A percentile compares a stretch with the other conserved stretches of the same genome.
Evolutionary conservation across 2,329 filamentous ascomycete species (phyloP).

Genomic region (Tolypocladium pustulatum): DNA sequence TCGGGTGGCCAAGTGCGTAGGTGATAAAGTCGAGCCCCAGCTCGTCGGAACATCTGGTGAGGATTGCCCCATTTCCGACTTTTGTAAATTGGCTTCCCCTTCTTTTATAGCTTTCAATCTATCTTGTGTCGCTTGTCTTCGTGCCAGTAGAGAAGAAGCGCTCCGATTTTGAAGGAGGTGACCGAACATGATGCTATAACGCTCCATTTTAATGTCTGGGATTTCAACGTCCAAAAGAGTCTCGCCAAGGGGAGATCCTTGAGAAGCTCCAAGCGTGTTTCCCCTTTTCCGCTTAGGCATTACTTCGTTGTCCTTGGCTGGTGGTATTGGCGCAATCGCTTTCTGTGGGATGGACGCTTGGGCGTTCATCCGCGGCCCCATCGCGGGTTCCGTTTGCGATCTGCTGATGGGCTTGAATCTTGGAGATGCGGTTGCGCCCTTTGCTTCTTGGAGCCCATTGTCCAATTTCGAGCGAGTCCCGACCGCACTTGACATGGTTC

Average conservation of each 20-base stretch:
- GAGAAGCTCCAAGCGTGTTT: background rate
- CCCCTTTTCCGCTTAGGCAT: background rate
- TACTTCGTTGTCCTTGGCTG: background rate
- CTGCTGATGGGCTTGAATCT: background rate
- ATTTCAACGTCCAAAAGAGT: constrained; percentile 64
- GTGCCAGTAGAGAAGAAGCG: constrained; percentile 33
- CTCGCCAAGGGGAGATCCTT: constrained; percentile 3
- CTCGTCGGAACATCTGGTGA: constrained; percentile 21
- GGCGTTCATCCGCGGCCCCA: background rate
- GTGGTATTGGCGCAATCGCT: background rate
- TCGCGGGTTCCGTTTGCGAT: background rate
- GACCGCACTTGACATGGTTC: background rate
- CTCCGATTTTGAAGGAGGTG: constrained; percentile 48
- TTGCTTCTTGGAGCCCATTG: background rate
- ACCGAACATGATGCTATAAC: constrained; percentile 92
- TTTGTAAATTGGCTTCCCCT: constrained; percentile 20
- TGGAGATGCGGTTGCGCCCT: background rate
- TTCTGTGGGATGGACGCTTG: background rate
- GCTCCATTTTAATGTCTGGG: constrained; percentile 68
- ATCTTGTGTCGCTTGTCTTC: constrained; percentile 48
- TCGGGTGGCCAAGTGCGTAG: constrained; percentile 18
- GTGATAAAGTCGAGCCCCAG: constrained; percentile 28
- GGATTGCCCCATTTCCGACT: constrained; percentile 14
- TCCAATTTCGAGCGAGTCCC: background rate
- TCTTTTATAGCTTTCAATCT: constrained; percentile 36